Percentiles rank a stretch among this genome's conserved stretches.
Evolutionary conservation across 2,329 filamentous ascomycete genomes (phyloP).

Genomic region (Paraconiothyrium sp.): DNA sequence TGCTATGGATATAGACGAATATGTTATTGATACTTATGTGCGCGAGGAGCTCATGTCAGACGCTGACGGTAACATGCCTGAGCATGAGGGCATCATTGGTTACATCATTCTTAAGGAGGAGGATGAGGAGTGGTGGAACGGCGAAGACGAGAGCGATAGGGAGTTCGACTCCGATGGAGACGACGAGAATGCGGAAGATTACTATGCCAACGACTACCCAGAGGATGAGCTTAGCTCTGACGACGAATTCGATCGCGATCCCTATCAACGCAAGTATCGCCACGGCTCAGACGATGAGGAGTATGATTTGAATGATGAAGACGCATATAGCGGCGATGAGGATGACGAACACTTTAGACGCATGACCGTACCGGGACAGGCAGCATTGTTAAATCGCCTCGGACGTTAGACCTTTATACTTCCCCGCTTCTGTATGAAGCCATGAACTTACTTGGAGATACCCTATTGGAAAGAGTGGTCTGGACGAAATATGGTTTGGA

Average conservation of each 20-base stretch:
- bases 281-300: slow-evolving; percentile 54
- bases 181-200: slow-evolving; percentile 76
- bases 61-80: slow-evolving; percentile 38
- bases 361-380: slow-evolving; percentile 32
- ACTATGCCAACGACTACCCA: slow-evolving; percentile 82
- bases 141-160: slow-evolving; percentile 61
- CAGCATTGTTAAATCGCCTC: slow-evolving; percentile 35
- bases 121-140: slow-evolving; percentile 67
- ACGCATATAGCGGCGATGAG: slow-evolving; percentile 37
- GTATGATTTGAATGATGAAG: slow-evolving; percentile 32
- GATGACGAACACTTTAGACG: slow-evolving; percentile 42
- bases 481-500: background rate
- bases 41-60: slow-evolving; percentile 55
- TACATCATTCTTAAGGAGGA: slow-evolving; percentile 61
- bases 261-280: slow-evolving; percentile 53
- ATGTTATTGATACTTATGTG: slow-evolving; percentile 70
- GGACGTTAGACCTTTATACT: slow-evolving; percentile 20
- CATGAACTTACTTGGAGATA: slow-evolving; percentile 5
- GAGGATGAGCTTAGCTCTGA: slow-evolving; percentile 81
- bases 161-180: slow-evolving; percentile 69
- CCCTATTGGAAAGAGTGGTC: background rate
- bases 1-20: slow-evolving; percentile 58
- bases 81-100: slow-evolving; percentile 47
- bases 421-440: background rate
- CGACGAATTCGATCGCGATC: slow-evolving; percentile 65